Percentiles rank a stretch among this genome's conserved stretches.
phyloP scores from a whole-genome alignment of 148 eudicot genomes.

The Vaccinium darrowii region DNA sequence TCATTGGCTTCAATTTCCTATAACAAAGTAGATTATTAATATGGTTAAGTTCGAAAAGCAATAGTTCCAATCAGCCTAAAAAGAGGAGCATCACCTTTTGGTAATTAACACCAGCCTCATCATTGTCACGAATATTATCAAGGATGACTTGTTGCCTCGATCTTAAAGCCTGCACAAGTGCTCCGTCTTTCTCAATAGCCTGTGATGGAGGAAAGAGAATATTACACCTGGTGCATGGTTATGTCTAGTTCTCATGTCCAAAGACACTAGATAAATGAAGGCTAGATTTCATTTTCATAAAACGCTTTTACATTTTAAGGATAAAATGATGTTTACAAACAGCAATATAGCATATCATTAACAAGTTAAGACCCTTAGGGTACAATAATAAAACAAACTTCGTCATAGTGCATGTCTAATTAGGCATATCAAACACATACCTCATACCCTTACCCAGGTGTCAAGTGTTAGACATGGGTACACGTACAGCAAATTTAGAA shows the following conservation, averaged over 20 bases:
- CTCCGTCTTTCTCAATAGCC: slow-evolving; percentile 63
- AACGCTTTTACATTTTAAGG: background rate
- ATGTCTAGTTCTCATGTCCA: background rate
- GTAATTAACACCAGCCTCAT: slow-evolving; percentile 68
- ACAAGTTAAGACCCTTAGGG: background rate
- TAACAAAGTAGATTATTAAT: slow-evolving; percentile 15
- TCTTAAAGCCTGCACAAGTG: slow-evolving; percentile 51
- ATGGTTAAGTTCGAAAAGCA: background rate
- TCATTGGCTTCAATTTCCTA: slow-evolving; percentile 87
- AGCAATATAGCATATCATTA: background rate
- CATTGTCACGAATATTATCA: slow-evolving; percentile 85
- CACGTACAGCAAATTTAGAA: background rate
- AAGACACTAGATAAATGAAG: background rate
- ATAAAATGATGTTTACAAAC: background rate
- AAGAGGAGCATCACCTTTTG: slow-evolving; percentile 45
- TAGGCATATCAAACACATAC: background rate
- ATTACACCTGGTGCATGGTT: background rate
- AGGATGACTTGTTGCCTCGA: slow-evolving; percentile 73
- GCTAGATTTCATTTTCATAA: background rate
- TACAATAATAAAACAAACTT: background rate
- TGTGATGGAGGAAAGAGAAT: slow-evolving; percentile 23
- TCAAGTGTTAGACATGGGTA: background rate
- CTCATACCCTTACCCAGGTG: background rate
- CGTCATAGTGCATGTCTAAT: background rate
- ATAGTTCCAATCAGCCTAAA: background rate